Evolutionary conservation across 192 early-diverging fungal species (phyloP), one percentile per base, ranked within the genome.

Genomic region (Rhizophagus clarus): DNA sequence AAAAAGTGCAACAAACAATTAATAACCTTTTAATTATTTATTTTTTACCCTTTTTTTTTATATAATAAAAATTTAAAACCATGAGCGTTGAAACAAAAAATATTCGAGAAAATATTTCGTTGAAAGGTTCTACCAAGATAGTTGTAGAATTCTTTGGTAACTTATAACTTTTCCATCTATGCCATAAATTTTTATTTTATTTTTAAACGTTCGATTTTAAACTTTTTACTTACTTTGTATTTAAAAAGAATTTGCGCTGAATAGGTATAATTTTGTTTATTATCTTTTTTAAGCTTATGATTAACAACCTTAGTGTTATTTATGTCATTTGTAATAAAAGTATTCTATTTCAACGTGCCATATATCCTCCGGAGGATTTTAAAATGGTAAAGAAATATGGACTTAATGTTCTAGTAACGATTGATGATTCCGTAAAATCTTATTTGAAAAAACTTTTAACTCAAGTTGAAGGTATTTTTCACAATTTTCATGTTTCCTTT

Each of bases 281-380:
- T 75, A 14, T 4, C 15, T 24, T 64, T 37, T 37, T 37, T 37
- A 37, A 37, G 8, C 37, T 37, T 8, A 37, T 37, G 37, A 7
- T 37, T 37, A 37, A 37, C 8, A 37, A 37, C 5, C 37, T 7
- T 37, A 8, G 8, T 8, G 0, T 6, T 37, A 37, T 37, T 37
- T n/a, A n/a, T n/a, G n/a, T n/a, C n/a, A n/a, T n/a, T n/a, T n/a
- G n/a, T n/a, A 37, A 37, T 37, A 37, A 79, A 71, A 95, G 94
- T 81, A 94, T 99, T 34, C 89, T 99, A 32, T 97, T 93, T 81
- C 96, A 97, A 82, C 92, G 97, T 61, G 95, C 92, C 11, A 84
- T 99, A n/a, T 99, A 97, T 82, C 93, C 96, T n/a, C 89, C 93
- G 4, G 95, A 95, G 83, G 95, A 96, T 73, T 99, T 99, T 82